phyloP scores from a whole-genome alignment of 257 asterid genomes.

The Vinca minor region DNA sequence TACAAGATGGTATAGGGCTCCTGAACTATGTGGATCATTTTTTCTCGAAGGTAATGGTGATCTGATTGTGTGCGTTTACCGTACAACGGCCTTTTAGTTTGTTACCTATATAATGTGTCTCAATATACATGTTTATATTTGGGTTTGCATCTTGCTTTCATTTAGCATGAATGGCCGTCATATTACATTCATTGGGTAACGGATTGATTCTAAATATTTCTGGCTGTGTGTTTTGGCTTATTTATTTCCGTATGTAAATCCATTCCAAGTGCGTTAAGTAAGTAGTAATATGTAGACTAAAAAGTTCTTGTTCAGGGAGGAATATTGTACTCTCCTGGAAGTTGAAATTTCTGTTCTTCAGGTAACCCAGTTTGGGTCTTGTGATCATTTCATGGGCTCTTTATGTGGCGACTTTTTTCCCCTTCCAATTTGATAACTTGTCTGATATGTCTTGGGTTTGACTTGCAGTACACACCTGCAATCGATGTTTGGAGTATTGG shows the following conservation, averaged over 20 bases:
- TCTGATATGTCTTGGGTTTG: constrained; percentile 19
- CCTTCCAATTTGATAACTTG: constrained; percentile 13
- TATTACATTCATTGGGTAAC: neutral
- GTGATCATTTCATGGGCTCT: no score
- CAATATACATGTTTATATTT: no score
- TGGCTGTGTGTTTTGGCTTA: no score
- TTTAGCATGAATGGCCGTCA: no score
- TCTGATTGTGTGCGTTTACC: no score
- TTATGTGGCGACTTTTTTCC: no score
- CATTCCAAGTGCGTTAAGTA: constrained; percentile 36
- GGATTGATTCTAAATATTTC: neutral
- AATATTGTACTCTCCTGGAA: constrained; percentile 77
- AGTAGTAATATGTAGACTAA: constrained; percentile 74
- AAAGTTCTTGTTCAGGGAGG: constrained; percentile 88
- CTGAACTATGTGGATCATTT: constrained; percentile 98
- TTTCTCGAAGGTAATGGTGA: constrained; percentile 70
- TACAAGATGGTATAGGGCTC: constrained; percentile 98
- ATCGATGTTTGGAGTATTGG: constrained; percentile 91
- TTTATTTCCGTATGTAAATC: constrained; percentile 6
- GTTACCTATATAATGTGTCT: neutral
- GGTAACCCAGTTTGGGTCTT: constrained; percentile 65
- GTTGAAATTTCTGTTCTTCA: constrained; percentile 72
- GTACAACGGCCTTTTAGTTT: no score
- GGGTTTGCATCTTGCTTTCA: neutral
- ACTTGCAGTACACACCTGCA: constrained; percentile 91